Percentiles rank a stretch among this genome's conserved stretches.
Conservation (phyloP, 2,329 filamentous ascomycete species). For the Aspergillus fumigatus region DNA sequence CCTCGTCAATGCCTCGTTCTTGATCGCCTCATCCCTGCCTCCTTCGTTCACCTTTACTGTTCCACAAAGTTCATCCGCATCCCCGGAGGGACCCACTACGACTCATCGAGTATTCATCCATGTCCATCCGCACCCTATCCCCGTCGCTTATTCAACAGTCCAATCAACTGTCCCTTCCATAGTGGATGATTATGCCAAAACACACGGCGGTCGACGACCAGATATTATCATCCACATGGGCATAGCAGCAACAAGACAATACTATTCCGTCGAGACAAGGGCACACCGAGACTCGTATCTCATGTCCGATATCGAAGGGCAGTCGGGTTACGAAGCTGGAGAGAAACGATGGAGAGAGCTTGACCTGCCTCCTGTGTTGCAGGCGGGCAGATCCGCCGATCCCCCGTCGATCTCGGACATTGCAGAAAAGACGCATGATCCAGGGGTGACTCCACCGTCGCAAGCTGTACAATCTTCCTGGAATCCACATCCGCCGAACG, state of each 20-base stretch:
- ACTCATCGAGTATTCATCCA: conserved; percentile 35
- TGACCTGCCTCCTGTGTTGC: conserved; percentile 48
- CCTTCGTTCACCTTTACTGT: conserved; percentile 51
- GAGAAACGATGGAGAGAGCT: conserved; percentile 52
- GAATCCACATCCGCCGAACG: conserved; percentile 28
- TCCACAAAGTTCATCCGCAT: conserved; percentile 8
- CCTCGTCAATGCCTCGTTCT: conserved; percentile 73
- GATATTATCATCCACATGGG: conserved; percentile 75
- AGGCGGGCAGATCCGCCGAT: conserved; percentile 38
- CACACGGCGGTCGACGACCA: conserved; percentile 42
- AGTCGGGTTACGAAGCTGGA: conserved; percentile 38
- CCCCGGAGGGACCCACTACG: conserved; percentile 10
- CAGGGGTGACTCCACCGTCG: not conserved
- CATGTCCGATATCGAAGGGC: conserved; percentile 64
- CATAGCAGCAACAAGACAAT: conserved; percentile 62
- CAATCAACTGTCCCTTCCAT: conserved; percentile 60
- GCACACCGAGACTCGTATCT: conserved; percentile 70
- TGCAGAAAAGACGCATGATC: conserved; percentile 1
- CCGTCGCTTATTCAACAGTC: conserved; percentile 66
- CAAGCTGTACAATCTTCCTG: conserved; percentile 2
- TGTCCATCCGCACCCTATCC: conserved; percentile 61
- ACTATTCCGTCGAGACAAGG: conserved; percentile 67
- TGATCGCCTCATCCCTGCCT: conserved; percentile 69
- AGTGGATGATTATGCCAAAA: conserved; percentile 45
- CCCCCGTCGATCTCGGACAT: not conserved